Base-by-base conservation (phyloP, 2,329 filamentous ascomycete species). In the Orbilia blumenaviensis region DNA sequence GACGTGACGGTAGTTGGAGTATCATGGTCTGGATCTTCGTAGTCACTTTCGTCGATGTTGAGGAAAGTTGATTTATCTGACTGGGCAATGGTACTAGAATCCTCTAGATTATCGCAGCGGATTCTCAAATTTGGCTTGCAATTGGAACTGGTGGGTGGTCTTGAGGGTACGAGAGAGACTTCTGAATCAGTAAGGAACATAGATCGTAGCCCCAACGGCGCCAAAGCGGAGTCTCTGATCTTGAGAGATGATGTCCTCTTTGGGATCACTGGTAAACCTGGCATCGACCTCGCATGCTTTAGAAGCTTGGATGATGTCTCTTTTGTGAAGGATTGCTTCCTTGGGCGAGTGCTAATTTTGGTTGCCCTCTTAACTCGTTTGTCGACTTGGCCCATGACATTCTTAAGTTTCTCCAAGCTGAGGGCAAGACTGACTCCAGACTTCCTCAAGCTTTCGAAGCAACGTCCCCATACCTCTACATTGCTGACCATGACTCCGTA, bases 401-500 rank as follows among this genome's bases (percentile, higher is more conserved):
- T 89, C 78, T 89, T 89, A 18, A 97, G 87, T 82, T 91, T 89
- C 41, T 89, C 87, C 42, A 97, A 86, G 29, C 90, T 85, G 5
- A 88, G 86, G 32, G 90, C 91, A 25, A 97, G 85, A 48, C 88
- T 87, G 77, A 90, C 88, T 12, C 90, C 90, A 81, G 91, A 92
- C 21, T 87, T 87, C 81, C 93, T 90, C 73, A 97, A 86, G 66
- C 91, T 90, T 64, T 89, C 87, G 80, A 97, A 90, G 5, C 93
- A 93, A 68, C 90, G 89, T 71, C 90, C 88, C 94, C 94, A 98
- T 46, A 94, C 93, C 78, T 96, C 91, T 7, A 93, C 90, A 80
- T 98, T 98, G 34, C 92, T 92, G 80, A 91, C 91, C 94, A 98
- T 98, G 38, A 94, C 93, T 42, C 90, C 88, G 79, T 92, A 95